These are phyloP conservation scores for Schizochytrium sp. DNA, from an alignment of 108 stramenopile species.

Conservation along the genomic window DNA sequence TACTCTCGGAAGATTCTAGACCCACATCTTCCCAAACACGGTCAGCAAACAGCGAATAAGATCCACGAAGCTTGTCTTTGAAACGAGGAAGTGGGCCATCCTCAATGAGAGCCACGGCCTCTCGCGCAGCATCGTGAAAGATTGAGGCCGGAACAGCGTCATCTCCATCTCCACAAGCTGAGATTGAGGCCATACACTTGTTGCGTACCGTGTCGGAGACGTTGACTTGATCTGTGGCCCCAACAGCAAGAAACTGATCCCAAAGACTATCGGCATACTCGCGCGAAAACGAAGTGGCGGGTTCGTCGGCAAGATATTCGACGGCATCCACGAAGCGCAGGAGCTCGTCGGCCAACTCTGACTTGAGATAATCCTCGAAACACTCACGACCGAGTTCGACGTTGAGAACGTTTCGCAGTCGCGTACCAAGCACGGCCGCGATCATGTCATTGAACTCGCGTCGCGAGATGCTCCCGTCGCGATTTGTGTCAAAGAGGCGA, in stretches of 20 bases:
- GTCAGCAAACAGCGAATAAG: neutral
- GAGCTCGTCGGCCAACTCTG: neutral
- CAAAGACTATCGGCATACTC: neutral
- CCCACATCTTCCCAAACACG: neutral
- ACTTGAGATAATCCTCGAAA: neutral
- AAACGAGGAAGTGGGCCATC: neutral
- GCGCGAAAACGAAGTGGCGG: neutral
- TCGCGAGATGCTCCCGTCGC: neutral
- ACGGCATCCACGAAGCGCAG: neutral
- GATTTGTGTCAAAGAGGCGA: constrained; percentile 11
- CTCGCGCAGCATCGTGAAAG: neutral
- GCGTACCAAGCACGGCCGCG: neutral
- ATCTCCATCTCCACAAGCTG: neutral
- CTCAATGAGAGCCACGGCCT: neutral
- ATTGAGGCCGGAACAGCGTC: neutral
- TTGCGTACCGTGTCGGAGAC: neutral
- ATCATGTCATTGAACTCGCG: neutral
- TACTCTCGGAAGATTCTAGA: neutral
- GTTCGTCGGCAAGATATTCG: neutral
- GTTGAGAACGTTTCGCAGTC: neutral
- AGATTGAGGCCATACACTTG: neutral
- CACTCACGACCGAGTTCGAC: neutral
- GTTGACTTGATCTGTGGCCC: neutral
- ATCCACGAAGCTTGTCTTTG: neutral
- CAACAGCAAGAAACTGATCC: neutral